Base-by-base conservation (phyloP, 169 alveolate genomes). In the Cryptosporidium viatorum region DNA sequence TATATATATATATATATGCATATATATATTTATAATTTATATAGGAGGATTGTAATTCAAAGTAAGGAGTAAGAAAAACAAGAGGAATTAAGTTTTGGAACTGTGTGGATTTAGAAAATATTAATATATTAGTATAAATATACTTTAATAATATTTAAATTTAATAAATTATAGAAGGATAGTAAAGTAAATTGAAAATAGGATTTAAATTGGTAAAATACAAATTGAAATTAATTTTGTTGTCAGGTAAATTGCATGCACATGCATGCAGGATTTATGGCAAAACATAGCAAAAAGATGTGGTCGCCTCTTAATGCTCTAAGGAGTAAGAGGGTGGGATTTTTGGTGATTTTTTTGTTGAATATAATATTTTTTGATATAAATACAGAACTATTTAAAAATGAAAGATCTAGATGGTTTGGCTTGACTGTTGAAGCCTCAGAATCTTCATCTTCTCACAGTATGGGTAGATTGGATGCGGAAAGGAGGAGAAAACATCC, bases 401-500 rank as follows among this genome's bases (percentile, higher is more conserved):
- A 33, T 65, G 41, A 8, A 14, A 14, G 14, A 55, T 1, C 2
- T 31, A 33, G 71, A 0, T 0, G 48, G 29, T 0, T 65, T 35
- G 23, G 43, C 7, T n/a, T 9, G 1, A 3, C 33, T 31, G 71
- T 65, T 2, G 50, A 37, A 14, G 71, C 71, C 10, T 65, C 71
- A 9, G 71, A 65, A n/a, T 65, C 52, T 8, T 65, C 71, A 16
- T 33, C 71, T n/a, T 31, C 71, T 26, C 71, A 37, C 31, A 65
- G 71, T 65, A 33, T 71, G 45, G 18, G 48, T 33, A 71, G 16
- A 29, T 16, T 71, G 39, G 85, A 71, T 71, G 26, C 23, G 7
- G 85, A 16, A 18, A 71, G 85, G n/a, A 55, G 51, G 48, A 52
- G 29, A 12, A 55, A 55, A 1, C 58, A 73, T 26, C 86, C 70